Percentiles rank a stretch among this genome's conserved stretches.
Evolutionary conservation across 2,329 filamentous ascomycete species (phyloP).

Genomic region (Ophiostoma tasmaniense): DNA sequence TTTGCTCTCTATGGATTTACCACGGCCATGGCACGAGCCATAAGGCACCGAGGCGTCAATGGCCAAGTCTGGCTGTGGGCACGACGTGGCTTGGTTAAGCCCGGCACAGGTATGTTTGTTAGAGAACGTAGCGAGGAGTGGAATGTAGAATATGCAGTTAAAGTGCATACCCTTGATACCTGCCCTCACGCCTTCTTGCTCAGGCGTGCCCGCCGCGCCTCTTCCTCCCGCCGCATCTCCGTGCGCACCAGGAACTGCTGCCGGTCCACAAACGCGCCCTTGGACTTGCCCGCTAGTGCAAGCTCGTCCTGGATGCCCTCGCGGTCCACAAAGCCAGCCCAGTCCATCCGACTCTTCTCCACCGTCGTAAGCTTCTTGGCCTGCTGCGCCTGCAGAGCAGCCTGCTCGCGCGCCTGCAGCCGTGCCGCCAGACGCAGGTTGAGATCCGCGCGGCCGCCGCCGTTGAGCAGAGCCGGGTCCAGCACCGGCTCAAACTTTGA

Average conservation of each 20-base stretch:
- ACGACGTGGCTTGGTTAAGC: too few species aligned
- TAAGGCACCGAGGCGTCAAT: neutral
- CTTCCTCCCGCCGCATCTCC: constrained; percentile 53
- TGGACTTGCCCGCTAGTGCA: constrained; percentile 54
- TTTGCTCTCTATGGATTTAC: too few species aligned
- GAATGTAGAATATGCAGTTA: neutral
- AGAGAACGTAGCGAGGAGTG: neutral
- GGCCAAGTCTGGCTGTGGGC: too few species aligned
- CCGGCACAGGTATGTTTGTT: too few species aligned
- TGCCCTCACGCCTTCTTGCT: constrained; percentile 28
- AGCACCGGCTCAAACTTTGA: constrained; percentile 54
- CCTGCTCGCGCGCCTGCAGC: constrained; percentile 37
- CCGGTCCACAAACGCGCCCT: constrained; percentile 52
- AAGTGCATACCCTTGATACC: too few species aligned
- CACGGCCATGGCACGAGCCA: neutral
- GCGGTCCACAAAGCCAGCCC: constrained; percentile 63
- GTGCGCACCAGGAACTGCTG: constrained; percentile 60
- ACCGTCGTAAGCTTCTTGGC: constrained; percentile 62
- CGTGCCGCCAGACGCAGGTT: constrained; percentile 47
- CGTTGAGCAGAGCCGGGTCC: constrained; percentile 40
- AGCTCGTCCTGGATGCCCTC: constrained; percentile 63
- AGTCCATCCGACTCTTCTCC: constrained; percentile 65
- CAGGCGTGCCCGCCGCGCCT: constrained; percentile 47
- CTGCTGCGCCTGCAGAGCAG: constrained; percentile 28
- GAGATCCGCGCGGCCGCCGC: constrained; percentile 47